These are phyloP conservation scores for Evansstolkia leycettana DNA, from an alignment of 495 filamentous ascomycete genomes.

Conservation along the genomic window DNA sequence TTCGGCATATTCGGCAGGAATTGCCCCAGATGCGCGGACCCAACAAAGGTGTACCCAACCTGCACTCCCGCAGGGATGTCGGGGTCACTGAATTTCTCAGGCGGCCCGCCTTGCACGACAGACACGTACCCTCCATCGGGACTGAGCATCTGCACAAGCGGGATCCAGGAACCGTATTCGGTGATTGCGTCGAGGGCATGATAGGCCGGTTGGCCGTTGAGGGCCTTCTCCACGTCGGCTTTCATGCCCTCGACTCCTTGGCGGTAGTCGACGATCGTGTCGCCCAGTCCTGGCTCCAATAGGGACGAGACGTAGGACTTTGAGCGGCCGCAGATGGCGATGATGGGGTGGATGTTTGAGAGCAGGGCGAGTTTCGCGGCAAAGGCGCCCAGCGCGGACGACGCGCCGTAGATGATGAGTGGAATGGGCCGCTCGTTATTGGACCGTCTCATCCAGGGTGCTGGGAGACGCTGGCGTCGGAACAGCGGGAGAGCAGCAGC, in stretches of 20 bases:
- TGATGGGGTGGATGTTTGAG: slow-evolving; percentile 63
- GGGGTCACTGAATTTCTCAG: slow-evolving; percentile 11
- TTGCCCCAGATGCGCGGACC: slow-evolving; percentile 35
- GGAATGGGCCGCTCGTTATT: slow-evolving; percentile 33
- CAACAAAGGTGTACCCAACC: slow-evolving; percentile 30
- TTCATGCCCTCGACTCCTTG: slow-evolving; percentile 16
- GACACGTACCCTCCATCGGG: slow-evolving; percentile 36
- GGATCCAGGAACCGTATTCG: slow-evolving; percentile 35
- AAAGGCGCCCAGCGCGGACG: slow-evolving; percentile 55
- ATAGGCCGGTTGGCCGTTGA: slow-evolving; percentile 5
- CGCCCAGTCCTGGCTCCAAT: slow-evolving; percentile 52
- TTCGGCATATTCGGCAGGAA: slow-evolving; percentile 13
- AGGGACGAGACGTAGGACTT: slow-evolving; percentile 42
- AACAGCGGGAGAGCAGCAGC: slow-evolving; percentile 58
- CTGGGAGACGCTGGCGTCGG: slow-evolving; percentile 43
- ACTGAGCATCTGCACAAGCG: slow-evolving; percentile 35
- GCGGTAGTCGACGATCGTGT: slow-evolving; percentile 62
- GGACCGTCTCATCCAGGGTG: slow-evolving; percentile 55
- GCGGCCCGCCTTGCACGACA: slow-evolving; percentile 38
- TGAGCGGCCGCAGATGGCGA: slow-evolving; percentile 53
- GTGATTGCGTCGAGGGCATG: slow-evolving; percentile 49
- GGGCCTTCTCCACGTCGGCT: slow-evolving; percentile 5
- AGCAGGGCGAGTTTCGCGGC: slow-evolving; percentile 53
- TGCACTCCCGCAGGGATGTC: slow-evolving; percentile 22
- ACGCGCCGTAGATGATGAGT: slow-evolving; percentile 55